A percentile compares a stretch with the other conserved stretches of the same genome.
These are phyloP conservation scores for Mycocalia duriaeana DNA, from an alignment of 1,284 basidiomycete species.

Conservation along the genomic window DNA sequence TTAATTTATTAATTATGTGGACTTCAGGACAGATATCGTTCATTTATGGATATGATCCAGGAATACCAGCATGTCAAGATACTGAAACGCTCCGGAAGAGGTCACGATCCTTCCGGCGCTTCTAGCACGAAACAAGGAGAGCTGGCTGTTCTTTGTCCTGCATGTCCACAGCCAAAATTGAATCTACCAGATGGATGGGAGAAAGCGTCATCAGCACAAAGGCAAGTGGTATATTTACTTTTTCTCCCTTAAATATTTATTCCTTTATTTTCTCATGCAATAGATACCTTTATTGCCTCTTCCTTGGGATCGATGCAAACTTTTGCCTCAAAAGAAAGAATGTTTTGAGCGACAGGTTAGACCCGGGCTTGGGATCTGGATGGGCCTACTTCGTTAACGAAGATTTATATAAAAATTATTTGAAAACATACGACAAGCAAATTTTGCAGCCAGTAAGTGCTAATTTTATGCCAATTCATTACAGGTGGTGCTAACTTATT, in stretches of 20 bases:
- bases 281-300: constrained; percentile 17
- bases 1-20: not conserved
- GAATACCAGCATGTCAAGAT: constrained; percentile 20
- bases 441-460: no score
- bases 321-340: constrained; percentile 15
- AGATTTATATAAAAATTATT: constrained; percentile 9
- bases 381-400: constrained; percentile 18
- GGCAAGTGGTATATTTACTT: not conserved
- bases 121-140: constrained; percentile 19
- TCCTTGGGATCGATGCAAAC: constrained; percentile 16
- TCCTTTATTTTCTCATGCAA: not conserved
- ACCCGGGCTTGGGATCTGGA: constrained; percentile 17
- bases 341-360: constrained; percentile 12
- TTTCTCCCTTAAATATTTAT: not conserved
- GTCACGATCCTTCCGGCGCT: constrained; percentile 20
- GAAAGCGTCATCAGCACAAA: not conserved
- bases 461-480: constrained; percentile 11
- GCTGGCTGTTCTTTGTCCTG: constrained; percentile 28
- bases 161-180: constrained; percentile 27
- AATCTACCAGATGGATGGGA: constrained; percentile 28
- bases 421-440: constrained; percentile 4
- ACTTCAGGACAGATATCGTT: constrained; percentile 15
- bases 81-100: constrained; percentile 6
- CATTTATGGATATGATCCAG: constrained; percentile 13
- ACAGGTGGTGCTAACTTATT: constrained; percentile 21